Conservation (phyloP, 179 eudicot species). For the Sideroxylon spinosum region DNA sequence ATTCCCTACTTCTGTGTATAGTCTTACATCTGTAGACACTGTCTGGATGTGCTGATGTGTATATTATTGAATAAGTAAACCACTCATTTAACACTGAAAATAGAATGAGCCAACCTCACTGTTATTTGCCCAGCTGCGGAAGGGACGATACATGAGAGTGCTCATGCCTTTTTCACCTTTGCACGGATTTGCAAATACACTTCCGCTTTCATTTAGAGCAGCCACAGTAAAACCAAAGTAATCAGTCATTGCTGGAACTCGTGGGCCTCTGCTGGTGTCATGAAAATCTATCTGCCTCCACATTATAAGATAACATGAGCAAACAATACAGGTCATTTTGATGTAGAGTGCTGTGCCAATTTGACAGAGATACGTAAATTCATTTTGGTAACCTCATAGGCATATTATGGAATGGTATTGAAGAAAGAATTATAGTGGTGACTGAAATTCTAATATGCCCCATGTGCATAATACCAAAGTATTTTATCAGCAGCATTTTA, state of each 20-base stretch:
- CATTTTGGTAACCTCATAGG: not conserved
- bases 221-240: slow-evolving; percentile 98
- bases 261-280: slow-evolving; percentile 92
- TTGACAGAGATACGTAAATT: not conserved
- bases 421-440: too few relatives aligned
- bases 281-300: slow-evolving; percentile 88
- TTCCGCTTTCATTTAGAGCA: slow-evolving; percentile 78
- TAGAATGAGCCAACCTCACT: slow-evolving; percentile 71
- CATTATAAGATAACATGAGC: slow-evolving; percentile 7
- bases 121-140: slow-evolving; percentile 94
- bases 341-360: not conserved
- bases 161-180: slow-evolving; percentile 89
- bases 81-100: not conserved
- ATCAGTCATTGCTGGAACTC: slow-evolving; percentile 97
- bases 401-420: too few relatives aligned
- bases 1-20: not conserved
- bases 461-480: not conserved
- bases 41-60: not conserved
- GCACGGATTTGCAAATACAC: slow-evolving; percentile 90
- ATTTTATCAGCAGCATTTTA: not conserved
- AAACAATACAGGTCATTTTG: not conserved
- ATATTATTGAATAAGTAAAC: not conserved
- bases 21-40: not conserved
- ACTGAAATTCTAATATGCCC: not conserved
- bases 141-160: slow-evolving; percentile 96